Conservation (phyloP, 305 asterid species). For the Fraxinus dipetala region DNA sequence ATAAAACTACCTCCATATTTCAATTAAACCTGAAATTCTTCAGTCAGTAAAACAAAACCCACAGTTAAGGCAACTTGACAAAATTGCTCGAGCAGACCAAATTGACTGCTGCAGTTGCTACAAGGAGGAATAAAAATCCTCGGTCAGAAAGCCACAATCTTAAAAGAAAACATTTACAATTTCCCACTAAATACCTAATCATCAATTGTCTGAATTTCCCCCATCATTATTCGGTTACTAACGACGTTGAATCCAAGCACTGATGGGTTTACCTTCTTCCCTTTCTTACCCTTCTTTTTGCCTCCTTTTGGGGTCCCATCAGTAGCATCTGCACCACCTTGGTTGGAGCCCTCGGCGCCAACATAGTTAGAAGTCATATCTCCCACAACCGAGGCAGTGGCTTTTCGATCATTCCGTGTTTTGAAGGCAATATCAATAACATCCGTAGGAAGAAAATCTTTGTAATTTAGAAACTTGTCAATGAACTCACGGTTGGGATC, state of each 20-base stretch:
- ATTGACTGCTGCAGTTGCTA: background rate
- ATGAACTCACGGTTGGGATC: conserved; percentile 76
- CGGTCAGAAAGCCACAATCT: background rate
- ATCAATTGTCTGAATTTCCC: conserved; percentile 74
- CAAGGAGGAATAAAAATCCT: background rate
- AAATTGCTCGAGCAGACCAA: background rate
- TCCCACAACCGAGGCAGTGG: conserved; percentile 32
- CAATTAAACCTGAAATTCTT: background rate
- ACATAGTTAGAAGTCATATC: conserved; percentile 36
- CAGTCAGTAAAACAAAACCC: background rate
- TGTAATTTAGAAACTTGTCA: conserved; percentile 68
- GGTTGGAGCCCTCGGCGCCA: conserved; percentile 30
- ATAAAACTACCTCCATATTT: background rate
- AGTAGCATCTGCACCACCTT: conserved; percentile 22
- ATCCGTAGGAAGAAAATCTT: conserved; percentile 64
- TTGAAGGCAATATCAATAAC: conserved; percentile 66
- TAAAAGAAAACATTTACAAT: background rate
- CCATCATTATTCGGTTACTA: conserved; percentile 88
- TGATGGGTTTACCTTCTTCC: conserved; percentile 67
- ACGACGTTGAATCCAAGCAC: conserved; percentile 78
- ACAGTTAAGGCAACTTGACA: background rate
- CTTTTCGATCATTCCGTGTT: conserved; percentile 42
- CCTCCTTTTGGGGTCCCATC: conserved; percentile 50
- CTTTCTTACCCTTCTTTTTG: conserved; percentile 62
- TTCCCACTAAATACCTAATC: conserved; percentile 36